A percentile compares a stretch with the other conserved stretches of the same genome.
These are phyloP conservation scores for Tephrocybe sp. DNA, from an alignment of 768 basidiomycete genomes.

Conservation along the genomic window DNA sequence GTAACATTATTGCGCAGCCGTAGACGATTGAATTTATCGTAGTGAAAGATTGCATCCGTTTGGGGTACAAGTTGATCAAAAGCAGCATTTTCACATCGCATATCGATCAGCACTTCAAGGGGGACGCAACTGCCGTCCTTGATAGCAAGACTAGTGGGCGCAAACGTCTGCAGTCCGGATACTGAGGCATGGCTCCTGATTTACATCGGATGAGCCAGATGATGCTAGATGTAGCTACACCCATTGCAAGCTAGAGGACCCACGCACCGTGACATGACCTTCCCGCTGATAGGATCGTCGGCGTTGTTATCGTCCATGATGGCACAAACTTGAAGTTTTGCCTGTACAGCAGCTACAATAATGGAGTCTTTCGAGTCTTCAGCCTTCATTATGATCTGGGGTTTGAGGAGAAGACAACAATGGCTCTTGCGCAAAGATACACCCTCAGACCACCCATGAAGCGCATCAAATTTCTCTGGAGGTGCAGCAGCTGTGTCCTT, in stretches of 20 bases:
- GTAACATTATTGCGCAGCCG: constrained; percentile 75
- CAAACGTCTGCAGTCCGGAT: constrained; percentile 85
- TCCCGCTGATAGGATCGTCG: constrained; percentile 83
- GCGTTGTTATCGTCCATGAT: constrained; percentile 79
- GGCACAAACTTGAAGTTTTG: constrained; percentile 73
- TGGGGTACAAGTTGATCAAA: constrained; percentile 92
- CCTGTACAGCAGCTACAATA: constrained; percentile 78
- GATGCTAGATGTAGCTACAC: no score
- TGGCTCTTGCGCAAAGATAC: constrained; percentile 70
- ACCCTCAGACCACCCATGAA: constrained; percentile 73
- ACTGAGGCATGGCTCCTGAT: constrained; percentile 75
- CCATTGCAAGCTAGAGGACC: background rate
- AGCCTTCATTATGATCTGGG: constrained; percentile 81
- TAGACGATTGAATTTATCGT: constrained; percentile 94
- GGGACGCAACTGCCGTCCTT: constrained; percentile 65
- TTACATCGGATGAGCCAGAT: background rate
- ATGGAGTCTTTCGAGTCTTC: constrained; percentile 53
- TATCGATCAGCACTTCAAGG: constrained; percentile 88
- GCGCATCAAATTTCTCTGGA: constrained; percentile 48
- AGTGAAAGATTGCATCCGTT: constrained; percentile 80
- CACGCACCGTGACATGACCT: constrained; percentile 81
- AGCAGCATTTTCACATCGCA: constrained; percentile 73
- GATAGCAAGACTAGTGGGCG: constrained; percentile 52
- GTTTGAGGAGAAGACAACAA: constrained; percentile 86
- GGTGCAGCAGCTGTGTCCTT: constrained; percentile 22